Base-by-base conservation (phyloP, 2,329 filamentous ascomycete genomes). In the Trichothecium sympodiale region DNA sequence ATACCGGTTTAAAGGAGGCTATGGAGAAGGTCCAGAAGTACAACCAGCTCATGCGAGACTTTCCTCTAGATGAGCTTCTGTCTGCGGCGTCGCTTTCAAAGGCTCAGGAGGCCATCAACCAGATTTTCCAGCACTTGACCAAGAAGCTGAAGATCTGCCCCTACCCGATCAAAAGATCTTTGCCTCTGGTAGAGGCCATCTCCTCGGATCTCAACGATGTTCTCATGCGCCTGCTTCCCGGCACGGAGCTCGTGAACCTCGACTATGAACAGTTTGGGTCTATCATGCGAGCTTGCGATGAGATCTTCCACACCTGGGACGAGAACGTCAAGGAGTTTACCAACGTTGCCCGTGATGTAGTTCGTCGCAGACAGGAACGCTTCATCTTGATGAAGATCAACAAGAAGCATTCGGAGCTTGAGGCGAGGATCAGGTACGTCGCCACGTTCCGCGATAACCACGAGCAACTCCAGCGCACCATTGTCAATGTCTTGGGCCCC, bases 351-450 rank as follows among this genome's bases (percentile, higher is more conserved):
- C 84, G 91, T 61, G 93, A 98, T 52, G 87, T 94, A 6, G 95
- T 86, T 3, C 77, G 89, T 44, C 82, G 88, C 48, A 77, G 91
- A 47, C 93, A 94, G 51, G 93, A 96, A 58, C 94, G 94, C 56
- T 98, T 98, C 57, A 95, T 98, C 44, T 88, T 89, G 4, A 96
- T 99, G 67, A 96, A 96, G 64, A 88, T 98, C 55, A 75, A 71
- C 44, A 83, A 87, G 41, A 82, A 84, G 48, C 91, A 98, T 55
- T 80, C 77, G 28, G 83, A 89, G 55, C 83, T 91, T 17, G 87
- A 96, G 58, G 81, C 91, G 43, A 79, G 91, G 30, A 69, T 99
- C 46, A 87, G 84, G 51, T 98, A 98, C 56, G 87, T 99, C 44
- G 77, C 79, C 49, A 94, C 84, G 15, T 99, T 99, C 65, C 79